phyloP scores from a whole-genome alignment of 306 rosid species.

The Prinsepia uniflora region DNA sequence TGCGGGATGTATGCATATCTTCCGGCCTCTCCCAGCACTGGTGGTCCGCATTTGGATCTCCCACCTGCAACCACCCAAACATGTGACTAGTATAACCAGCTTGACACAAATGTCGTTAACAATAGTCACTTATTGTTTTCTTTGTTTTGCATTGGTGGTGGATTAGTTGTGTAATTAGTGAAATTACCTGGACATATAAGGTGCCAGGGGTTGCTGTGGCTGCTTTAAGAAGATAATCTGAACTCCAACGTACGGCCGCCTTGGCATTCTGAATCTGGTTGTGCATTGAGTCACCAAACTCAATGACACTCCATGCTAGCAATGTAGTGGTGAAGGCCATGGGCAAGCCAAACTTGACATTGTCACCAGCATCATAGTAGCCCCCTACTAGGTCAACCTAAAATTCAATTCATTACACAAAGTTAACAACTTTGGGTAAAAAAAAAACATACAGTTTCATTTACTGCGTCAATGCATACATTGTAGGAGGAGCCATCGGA shows the following conservation, averaged over 20 bases:
- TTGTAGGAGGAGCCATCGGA: conserved; percentile 80
- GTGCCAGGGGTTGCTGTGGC: conserved; percentile 62
- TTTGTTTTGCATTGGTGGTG: background rate
- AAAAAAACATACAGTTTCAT: background rate
- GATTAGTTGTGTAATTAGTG: background rate
- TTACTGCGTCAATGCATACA: conserved; percentile 27
- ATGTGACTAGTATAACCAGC: background rate
- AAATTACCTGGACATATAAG: conserved; percentile 79
- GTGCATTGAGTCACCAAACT: conserved; percentile 71
- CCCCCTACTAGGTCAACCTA: conserved; percentile 87
- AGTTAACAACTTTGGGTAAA: background rate
- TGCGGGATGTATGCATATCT: conserved; percentile 84
- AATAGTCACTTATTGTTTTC: background rate
- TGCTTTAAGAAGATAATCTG: conserved; percentile 80
- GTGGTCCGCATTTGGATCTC: conserved; percentile 77
- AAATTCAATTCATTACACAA: conserved; percentile 15
- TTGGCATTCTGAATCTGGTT: conserved; percentile 56
- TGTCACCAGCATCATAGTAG: conserved; percentile 96
- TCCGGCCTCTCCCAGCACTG: conserved; percentile 94
- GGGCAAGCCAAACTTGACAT: conserved; percentile 83
- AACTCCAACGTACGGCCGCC: conserved; percentile 66
- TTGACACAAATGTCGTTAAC: background rate
- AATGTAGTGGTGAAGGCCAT: conserved; percentile 90
- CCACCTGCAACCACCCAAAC: conserved; percentile 48
- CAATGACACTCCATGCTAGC: conserved; percentile 86